A percentile compares a stretch with the other conserved stretches of the same genome.
phyloP scores from a whole-genome alignment of 345 rosid species.

The Gossypium rotundifolium region DNA sequence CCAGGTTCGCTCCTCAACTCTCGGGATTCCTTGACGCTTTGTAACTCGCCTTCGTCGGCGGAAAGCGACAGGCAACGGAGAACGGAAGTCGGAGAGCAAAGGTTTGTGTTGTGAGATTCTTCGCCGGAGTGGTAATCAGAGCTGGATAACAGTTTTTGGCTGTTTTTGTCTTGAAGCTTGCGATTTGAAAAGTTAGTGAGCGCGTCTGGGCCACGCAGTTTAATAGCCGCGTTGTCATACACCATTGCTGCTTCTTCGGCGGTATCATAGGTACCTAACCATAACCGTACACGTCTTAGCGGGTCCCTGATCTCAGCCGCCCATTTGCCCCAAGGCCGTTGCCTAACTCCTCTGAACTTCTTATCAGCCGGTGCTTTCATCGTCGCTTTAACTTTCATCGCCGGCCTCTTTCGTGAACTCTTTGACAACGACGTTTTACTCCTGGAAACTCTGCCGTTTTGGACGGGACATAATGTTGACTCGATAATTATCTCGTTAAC shows the following conservation, averaged over 20 bases:
- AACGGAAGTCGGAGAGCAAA: slow-evolving; percentile 68
- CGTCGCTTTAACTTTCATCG: slow-evolving; percentile 13
- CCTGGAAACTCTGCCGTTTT: slow-evolving; percentile 6
- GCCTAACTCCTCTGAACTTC: slow-evolving; percentile 86
- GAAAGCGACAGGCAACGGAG: slow-evolving; percentile 48
- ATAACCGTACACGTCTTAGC: slow-evolving; percentile 55
- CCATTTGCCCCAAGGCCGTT: slow-evolving; percentile 99
- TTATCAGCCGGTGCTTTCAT: slow-evolving; percentile 22
- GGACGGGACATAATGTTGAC: not conserved
- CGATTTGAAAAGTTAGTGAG: slow-evolving; percentile 66
- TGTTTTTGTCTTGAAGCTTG: slow-evolving; percentile 14
- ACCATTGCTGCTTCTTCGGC: slow-evolving; percentile 95
- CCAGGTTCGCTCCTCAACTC: slow-evolving; percentile 9
- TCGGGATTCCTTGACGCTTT: slow-evolving; percentile 14
- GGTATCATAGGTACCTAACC: slow-evolving; percentile 89
- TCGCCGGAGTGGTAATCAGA: slow-evolving; percentile 41
- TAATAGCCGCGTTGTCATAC: slow-evolving; percentile 85
- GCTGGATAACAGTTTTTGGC: slow-evolving; percentile 10
- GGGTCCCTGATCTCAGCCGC: slow-evolving; percentile 99
- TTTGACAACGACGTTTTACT: slow-evolving; percentile 3
- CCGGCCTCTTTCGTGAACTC: slow-evolving; percentile 9
- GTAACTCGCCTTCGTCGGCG: slow-evolving; percentile 38
- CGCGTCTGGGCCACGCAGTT: slow-evolving; percentile 88
- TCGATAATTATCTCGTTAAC: slow-evolving; percentile 62
- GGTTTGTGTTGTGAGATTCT: slow-evolving; percentile 37